Evolutionary conservation across 805 yeast species (phyloP), one percentile per base, ranked within the genome.

Genomic region (Isabelozyma heimii): DNA sequence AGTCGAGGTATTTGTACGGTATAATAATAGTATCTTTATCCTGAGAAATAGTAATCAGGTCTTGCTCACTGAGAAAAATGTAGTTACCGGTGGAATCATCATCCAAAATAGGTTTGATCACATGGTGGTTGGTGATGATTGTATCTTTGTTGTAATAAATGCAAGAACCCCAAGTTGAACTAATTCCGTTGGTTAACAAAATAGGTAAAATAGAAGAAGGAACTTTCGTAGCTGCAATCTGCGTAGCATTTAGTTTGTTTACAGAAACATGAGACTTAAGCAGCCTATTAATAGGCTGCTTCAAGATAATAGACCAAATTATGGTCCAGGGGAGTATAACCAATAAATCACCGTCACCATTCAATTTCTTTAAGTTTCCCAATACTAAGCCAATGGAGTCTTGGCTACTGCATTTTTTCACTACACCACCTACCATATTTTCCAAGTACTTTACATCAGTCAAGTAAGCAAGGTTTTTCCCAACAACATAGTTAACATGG

Each of bases 261-360:
- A 42, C 13, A 10, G 37, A 13, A 15, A 28, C 10, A 9, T 14
- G 24, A n/a, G 26, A 17, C 4, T 4, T 14, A 14, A 42, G 37
- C 40, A 37, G 17, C 16, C 40, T 39, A 9, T 38, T 26, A 12
- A 12, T 12, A 5, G 20, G 12, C 4, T 3, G 12, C 10, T 16
- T 42, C 30, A 24, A 10, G 12, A 43, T 7, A 48, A 33, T 8
- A 49, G 3, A 8, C 44, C 51, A 56, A 13, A 66, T 52, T 1
- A 35, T 14, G 4, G 49, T 45, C 73, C 73, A 69, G 3, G 69
- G 52, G 9, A 67, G n/a, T 3, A 72, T 53, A 17, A 66, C 54
- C 5, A 69, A 49, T 44, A 77, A 54, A 42, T 76, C 80, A 3
- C 82, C 82, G 45, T 74, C 78, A 7, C 80, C 80, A 50, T 75